Conservation (phyloP, 768 basidiomycete species). For the Amanita molliuscula region DNA sequence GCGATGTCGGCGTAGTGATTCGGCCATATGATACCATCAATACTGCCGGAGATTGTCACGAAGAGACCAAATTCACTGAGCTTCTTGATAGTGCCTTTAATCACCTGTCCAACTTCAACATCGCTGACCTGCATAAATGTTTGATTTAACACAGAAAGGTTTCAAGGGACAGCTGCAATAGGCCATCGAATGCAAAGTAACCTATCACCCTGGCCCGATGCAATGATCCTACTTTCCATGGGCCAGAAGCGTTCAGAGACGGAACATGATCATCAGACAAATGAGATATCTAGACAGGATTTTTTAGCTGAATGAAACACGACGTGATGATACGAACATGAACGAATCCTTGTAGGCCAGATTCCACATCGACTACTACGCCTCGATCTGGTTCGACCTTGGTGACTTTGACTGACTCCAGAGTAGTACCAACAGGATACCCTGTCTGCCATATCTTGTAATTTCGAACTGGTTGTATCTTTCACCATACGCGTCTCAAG, state of each 20-base stretch:
- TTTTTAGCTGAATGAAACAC: conserved; percentile 5
- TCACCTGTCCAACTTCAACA: conserved; percentile 72
- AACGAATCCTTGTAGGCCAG: conserved; percentile 67
- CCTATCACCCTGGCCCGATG: conserved; percentile 87
- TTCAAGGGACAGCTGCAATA: conserved; percentile 81
- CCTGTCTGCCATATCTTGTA: conserved; percentile 34
- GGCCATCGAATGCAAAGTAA: conserved; percentile 75
- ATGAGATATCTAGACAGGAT: conserved; percentile 71
- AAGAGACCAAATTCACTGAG: conserved; percentile 77
- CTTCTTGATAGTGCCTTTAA: conserved; percentile 84
- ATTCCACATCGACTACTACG: conserved; percentile 54
- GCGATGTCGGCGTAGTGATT: conserved; percentile 90
- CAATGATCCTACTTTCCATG: conserved; percentile 70
- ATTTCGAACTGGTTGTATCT: conserved; percentile 13
- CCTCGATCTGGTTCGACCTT: conserved; percentile 79
- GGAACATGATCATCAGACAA: conserved; percentile 86
- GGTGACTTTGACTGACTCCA: conserved; percentile 66
- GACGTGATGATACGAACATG: conserved; percentile 49
- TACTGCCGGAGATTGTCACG: conserved; percentile 74
- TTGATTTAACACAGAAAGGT: conserved; percentile 73
- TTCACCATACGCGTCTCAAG: conserved; percentile 32
- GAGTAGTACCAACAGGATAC: conserved; percentile 63
- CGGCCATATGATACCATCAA: conserved; percentile 92
- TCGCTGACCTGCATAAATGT: conserved; percentile 78
- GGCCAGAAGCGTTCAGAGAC: conserved; percentile 63